Percentiles rank a stretch among this genome's conserved stretches.
Evolutionary conservation across 257 asterid species (phyloP).

Genomic region (Echites panduratus): DNA sequence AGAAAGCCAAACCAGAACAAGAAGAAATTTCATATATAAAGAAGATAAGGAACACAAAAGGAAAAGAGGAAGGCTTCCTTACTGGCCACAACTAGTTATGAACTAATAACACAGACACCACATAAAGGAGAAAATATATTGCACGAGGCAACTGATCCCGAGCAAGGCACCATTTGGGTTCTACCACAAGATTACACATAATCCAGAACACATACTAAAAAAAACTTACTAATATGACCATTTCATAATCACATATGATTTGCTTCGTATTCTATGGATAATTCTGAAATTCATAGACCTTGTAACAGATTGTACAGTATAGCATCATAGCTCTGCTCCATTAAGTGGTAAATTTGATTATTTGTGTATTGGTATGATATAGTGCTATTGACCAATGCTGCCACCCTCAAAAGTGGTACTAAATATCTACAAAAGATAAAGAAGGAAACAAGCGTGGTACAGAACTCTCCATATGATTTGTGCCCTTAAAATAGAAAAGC

Average conservation of each 20-base stretch:
- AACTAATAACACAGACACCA: background rate
- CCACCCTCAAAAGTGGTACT: background rate
- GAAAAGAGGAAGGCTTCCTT: background rate
- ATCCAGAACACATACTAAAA: background rate
- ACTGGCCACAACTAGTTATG: background rate
- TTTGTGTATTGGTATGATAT: background rate
- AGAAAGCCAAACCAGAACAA: background rate
- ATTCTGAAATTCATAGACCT: background rate
- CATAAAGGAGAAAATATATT: background rate
- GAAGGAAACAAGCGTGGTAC: background rate
- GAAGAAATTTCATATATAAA: slow-evolving; percentile 1
- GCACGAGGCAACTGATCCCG: background rate
- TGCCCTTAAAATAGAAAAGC: background rate
- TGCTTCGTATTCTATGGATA: background rate
- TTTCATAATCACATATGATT: background rate
- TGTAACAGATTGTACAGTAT: background rate
- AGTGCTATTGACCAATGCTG: background rate
- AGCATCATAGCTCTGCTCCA: background rate
- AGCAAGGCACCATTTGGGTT: background rate
- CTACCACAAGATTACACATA: background rate
- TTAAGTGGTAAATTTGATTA: background rate
- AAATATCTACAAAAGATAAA: background rate
- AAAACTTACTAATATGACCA: background rate
- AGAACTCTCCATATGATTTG: background rate
- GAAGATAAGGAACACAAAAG: slow-evolving; percentile 1